Base-by-base conservation (phyloP, 2,329 filamentous ascomycete genomes). In the Hansfordia pulvinata region DNA sequence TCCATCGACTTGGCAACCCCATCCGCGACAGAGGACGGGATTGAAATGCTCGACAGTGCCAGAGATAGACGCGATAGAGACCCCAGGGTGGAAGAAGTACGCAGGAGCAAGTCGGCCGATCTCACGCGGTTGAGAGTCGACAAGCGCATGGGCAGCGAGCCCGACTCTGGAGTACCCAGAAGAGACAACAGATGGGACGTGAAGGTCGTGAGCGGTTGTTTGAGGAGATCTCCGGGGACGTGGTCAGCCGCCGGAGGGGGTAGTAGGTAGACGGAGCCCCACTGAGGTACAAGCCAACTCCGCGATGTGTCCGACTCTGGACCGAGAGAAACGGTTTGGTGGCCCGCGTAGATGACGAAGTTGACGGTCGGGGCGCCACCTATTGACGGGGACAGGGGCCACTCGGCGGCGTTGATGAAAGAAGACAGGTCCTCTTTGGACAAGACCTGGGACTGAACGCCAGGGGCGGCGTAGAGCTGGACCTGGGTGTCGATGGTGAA, bases 321-420 rank as follows among this genome's bases (percentile, higher is more conserved):
- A 23, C 58, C 52, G 27, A 61, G 42, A 4, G 52, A 59, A 34
- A 84, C 85, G 8, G 76, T 84, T 31, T 79, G 70, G 31, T 82
- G 74, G 5, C 86, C 84, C 6, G 92, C 74, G 44, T 90, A 98
- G 16, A 96, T 65, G 30, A 96, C 76, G 47, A 98, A 96, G 53
- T 98, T 96, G 44, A 98, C 76, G 0, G 90, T 98, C 1, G 90
- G 90, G 0, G 88, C 88, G 11, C 73, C 75, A 21, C 86, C 90
- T 38, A 98, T 96, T 30, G 84, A 93, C 1, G 88, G 88, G 35
- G 81, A 93, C 3, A 98, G 56, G 1, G 90, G 90, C 90, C 90
- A 98, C 55, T 98, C 90, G 3, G 90, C 90, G 3, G 88, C 86
- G 44, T 98, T 98, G 52, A 98, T 85, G 45, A 98, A 98, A 2